A percentile compares a stretch with the other conserved stretches of the same genome.
Conservation (phyloP, 805 yeast species). For the Jamesozyma spencerorum region DNA sequence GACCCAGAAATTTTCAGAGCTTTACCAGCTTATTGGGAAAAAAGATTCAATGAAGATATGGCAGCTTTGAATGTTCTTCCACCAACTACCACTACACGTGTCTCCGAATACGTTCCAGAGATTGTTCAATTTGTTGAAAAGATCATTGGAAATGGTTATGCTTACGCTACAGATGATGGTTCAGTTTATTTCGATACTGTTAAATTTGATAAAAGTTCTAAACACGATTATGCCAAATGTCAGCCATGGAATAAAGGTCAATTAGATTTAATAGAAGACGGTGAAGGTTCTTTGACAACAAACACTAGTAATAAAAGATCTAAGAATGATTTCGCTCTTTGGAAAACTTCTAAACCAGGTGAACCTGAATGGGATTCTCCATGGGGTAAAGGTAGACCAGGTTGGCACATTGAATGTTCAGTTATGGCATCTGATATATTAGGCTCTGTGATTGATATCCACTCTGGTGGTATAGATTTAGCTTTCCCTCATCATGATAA, state of each 20-base stretch:
- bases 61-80: slow-evolving; percentile 70
- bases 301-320: slow-evolving; percentile 53
- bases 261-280: slow-evolving; percentile 76
- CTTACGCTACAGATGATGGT: slow-evolving; percentile 75
- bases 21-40: slow-evolving; percentile 86
- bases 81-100: slow-evolving; percentile 82
- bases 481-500: slow-evolving; percentile 99
- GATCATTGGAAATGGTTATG: slow-evolving; percentile 75
- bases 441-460: slow-evolving; percentile 83
- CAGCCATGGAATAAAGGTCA: slow-evolving; percentile 98
- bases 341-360: slow-evolving; percentile 96
- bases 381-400: slow-evolving; percentile 98
- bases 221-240: slow-evolving; percentile 85
- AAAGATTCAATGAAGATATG: slow-evolving; percentile 80
- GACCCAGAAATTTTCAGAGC: slow-evolving; percentile 78
- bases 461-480: slow-evolving; percentile 92
- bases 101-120: slow-evolving; percentile 91
- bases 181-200: slow-evolving; percentile 93
- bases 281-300: slow-evolving; percentile 76
- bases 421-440: slow-evolving; percentile 92
- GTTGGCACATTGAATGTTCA: slow-evolving; percentile 99
- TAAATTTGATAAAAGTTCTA: slow-evolving; percentile 59
- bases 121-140: slow-evolving; percentile 68
- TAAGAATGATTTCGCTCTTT: slow-evolving; percentile 84
- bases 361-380: slow-evolving; percentile 94